Base-by-base conservation (phyloP, 805 yeast species). In the Metschnikowia hibisci region DNA sequence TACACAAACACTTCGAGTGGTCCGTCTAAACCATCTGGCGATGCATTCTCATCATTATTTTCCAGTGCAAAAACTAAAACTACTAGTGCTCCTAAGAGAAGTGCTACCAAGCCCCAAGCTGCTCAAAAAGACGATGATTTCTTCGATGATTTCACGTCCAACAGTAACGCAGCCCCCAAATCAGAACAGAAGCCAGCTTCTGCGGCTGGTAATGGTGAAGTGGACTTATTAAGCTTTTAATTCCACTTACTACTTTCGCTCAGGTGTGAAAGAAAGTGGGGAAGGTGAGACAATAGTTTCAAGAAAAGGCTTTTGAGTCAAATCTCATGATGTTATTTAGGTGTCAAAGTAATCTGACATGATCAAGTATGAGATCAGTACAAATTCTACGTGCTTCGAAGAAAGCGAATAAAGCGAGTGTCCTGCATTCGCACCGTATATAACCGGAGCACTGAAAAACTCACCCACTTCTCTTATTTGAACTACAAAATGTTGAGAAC, bases 21-120 rank as follows among this genome's bases (percentile, higher is more conserved):
- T 4, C 63, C 67, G n/a, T 54, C 72, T 9, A 65, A 66, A 44
- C 63, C 71, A 4, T 67, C 74, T 41, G 71, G 68, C 46, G 93
- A 85, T 57, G 84, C 90, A 0, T 85, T 85, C 62, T 82, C 90
- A 18, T 80, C 85, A 3, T 67, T 85, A 50, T 80, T 85, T 54
- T 69, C 78, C 7, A 64, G 78, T 22, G 95, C 95, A 6, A 81
- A 84, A 56, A 64, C 80, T 39, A 63, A 67, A 52, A 50, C 48
- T 14, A 37, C 32, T 22, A 38, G 41, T 39, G 35, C 44, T 16
- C 47, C 51, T 11, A 46, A 45, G 42, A 25, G 44, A 4, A 42
- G 40, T 39, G 49, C 28, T 18, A 25, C 32, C 12, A 41, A 22
- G 32, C 13, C 57, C 27, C 28, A 57, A 7, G 31, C 49, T 16